Percentiles rank a stretch among this genome's conserved stretches.
phyloP scores from a whole-genome alignment of 345 rosid species.

The Kandelia obovata region DNA sequence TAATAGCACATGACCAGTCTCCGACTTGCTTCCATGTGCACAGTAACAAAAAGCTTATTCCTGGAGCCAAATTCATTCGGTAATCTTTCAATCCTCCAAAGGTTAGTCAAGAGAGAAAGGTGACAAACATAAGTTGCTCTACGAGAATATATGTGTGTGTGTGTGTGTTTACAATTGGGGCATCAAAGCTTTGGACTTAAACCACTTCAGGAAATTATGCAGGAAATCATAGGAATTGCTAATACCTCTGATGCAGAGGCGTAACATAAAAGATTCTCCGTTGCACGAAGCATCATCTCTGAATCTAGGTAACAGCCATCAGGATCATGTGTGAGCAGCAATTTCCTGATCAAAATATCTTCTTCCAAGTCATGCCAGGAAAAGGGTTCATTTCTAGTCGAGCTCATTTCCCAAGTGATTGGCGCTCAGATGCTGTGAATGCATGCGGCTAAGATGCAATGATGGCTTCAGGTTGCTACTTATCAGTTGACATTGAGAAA shows the following conservation, averaged over 20 bases:
- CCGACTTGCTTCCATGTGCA: no score
- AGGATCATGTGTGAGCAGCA: constrained; percentile 67
- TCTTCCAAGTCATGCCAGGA: constrained; percentile 24
- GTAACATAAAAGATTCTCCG: constrained; percentile 49
- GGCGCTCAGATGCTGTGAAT: constrained; percentile 1
- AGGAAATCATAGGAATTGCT: constrained; percentile 14
- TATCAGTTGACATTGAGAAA: constrained; percentile 2
- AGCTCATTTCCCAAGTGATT: constrained; percentile 25
- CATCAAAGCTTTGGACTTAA: no score
- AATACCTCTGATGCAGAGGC: constrained; percentile 35
- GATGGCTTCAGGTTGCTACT: neutral
- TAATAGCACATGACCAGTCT: no score
- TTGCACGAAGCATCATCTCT: constrained; percentile 48
- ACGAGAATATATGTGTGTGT: no score
- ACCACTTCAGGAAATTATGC: neutral
- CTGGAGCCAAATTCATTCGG: no score
- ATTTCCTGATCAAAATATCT: constrained; percentile 48
- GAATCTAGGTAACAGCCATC: constrained; percentile 69
- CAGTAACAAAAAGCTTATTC: no score
- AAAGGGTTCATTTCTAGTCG: constrained; percentile 1
- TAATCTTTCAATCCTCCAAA: no score
- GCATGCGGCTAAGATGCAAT: neutral
- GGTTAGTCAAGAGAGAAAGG: no score
- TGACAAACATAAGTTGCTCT: no score
- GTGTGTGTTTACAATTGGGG: no score